Evolutionary conservation across 1,284 basidiomycete species (phyloP).

Genomic region (Ganoderma leucocontextum): DNA sequence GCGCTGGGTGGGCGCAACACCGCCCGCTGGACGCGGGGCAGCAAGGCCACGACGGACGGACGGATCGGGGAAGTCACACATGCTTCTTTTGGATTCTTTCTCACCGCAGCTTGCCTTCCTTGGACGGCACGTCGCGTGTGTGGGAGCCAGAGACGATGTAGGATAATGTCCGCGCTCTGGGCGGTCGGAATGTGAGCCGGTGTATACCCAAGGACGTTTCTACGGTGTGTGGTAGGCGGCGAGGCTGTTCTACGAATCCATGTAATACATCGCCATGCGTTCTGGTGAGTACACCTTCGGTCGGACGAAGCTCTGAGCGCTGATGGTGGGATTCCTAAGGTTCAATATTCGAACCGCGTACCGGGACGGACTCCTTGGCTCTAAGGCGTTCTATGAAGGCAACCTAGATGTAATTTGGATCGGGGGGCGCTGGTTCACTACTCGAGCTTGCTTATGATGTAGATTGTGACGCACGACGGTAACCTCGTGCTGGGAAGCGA

Average conservation of each 20-base stretch:
- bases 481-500: background rate
- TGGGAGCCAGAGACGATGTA: background rate
- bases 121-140: background rate
- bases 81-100: background rate
- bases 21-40: slow-evolving; percentile 1
- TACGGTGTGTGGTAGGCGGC: background rate
- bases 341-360: slow-evolving; percentile 14
- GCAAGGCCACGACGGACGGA: slow-evolving; percentile 5
- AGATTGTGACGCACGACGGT: background rate
- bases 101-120: background rate
- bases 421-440: slow-evolving; percentile 12
- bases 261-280: slow-evolving; percentile 3
- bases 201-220: background rate
- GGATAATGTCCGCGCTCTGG: background rate
- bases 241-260: slow-evolving; percentile 3
- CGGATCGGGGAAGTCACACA: slow-evolving; percentile 15
- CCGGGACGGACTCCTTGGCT: slow-evolving; percentile 11
- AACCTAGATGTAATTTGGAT: slow-evolving; percentile 7
- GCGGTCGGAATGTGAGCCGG: background rate
- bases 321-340: slow-evolving; percentile 13
- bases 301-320: slow-evolving; percentile 19
- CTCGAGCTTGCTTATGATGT: slow-evolving; percentile 18
- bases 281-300: slow-evolving; percentile 9
- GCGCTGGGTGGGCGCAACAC: slow-evolving; percentile 1
- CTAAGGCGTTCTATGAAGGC: background rate